Evolutionary conservation across 179 eudicot genomes (phyloP), one percentile per base, ranked within the genome.

Genomic region (Beta macrorhiza): DNA sequence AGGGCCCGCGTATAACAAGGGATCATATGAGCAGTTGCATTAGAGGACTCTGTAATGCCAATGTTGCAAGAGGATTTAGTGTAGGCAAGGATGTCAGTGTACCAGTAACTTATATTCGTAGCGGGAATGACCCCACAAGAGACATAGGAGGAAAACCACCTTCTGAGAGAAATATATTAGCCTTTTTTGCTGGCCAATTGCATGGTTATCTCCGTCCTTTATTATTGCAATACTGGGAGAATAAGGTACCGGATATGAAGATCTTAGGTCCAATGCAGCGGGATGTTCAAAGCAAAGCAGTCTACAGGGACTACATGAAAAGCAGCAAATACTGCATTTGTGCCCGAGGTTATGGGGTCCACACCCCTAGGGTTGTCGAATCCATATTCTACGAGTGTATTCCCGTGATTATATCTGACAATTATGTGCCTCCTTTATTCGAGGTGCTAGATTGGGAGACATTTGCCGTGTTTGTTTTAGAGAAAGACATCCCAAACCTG

Each of bases 181-280:
- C 92, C 51, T 93, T 93, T 86, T 93, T 92, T 86, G 98, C 97
- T 19, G 98, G 98, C 37, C 74, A 88, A 10, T 82, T 85, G 82
- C 97, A 93, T 55, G 98, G 98, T 51, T 89, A 91, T 79, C 87
- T 93, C 32, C 93, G 96, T 61, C 93, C 92, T 1, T 72, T 89
- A 42, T 84, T 93, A 20, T 81, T 93, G 57, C 83, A 90, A 32
- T 82, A 90, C 37, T 93, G 98, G 98, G 87, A 84, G 59, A 82
- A 92, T 78, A 91, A 89, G 78, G 86, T 83, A 47, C 84, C 89
- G 0, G 96, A 93, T 79, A 92, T 93, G 93, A 90, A 87, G 73
- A 90, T 93, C 47, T 76, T 85, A 11, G 96, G 94, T 71, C 97
- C 90, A 42, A 84, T 92, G 91, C 83, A 83, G 44, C 90, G 91